Evolutionary conservation across 495 filamentous ascomycete genomes (phyloP).

Genomic region (Penicillium diatomitis): DNA sequence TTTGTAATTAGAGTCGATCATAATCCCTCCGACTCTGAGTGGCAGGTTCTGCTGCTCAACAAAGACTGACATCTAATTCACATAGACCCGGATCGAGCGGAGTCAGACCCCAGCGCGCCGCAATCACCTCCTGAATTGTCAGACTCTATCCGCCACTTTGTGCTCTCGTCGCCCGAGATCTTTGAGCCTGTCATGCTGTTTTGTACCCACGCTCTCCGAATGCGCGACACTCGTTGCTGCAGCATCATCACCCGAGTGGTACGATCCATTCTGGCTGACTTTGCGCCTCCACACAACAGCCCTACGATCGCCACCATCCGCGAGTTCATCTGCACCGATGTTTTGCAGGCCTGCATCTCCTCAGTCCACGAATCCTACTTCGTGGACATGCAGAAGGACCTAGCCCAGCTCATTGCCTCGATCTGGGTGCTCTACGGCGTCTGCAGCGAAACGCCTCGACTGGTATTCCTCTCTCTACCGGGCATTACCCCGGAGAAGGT

Average conservation of each 20-base stretch:
- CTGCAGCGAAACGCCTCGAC: slow-evolving; percentile 44
- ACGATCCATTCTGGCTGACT: slow-evolving; percentile 73
- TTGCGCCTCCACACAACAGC: slow-evolving; percentile 42
- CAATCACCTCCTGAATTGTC: slow-evolving; percentile 25
- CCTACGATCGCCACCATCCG: slow-evolving; percentile 62
- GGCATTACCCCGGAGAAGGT: slow-evolving; percentile 42
- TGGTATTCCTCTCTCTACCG: slow-evolving; percentile 48
- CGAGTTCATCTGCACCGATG: slow-evolving; percentile 82
- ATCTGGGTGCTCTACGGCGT: slow-evolving; percentile 68
- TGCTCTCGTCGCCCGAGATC: slow-evolving; percentile 66
- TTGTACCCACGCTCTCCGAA: slow-evolving; percentile 78
- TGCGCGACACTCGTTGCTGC: slow-evolving; percentile 86
- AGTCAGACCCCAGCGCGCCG: slow-evolving; percentile 33
- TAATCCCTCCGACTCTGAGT: too few relatives aligned
- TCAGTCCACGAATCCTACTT: slow-evolving; percentile 93
- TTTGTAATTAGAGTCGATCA: too few relatives aligned
- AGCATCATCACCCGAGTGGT: slow-evolving; percentile 76
- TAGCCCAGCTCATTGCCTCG: slow-evolving; percentile 77
- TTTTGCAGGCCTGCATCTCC: slow-evolving; percentile 72
- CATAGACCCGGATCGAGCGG: slow-evolving; percentile 32
- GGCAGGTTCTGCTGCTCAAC: too few relatives aligned
- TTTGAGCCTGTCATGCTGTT: slow-evolving; percentile 85
- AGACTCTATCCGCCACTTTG: slow-evolving; percentile 62
- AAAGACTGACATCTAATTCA: neutral
- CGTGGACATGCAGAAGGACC: slow-evolving; percentile 89